Percentiles rank a stretch among this genome's conserved stretches.
Evolutionary conservation across 768 basidiomycete genomes (phyloP).

Genomic region (Tricholomella constricta): DNA sequence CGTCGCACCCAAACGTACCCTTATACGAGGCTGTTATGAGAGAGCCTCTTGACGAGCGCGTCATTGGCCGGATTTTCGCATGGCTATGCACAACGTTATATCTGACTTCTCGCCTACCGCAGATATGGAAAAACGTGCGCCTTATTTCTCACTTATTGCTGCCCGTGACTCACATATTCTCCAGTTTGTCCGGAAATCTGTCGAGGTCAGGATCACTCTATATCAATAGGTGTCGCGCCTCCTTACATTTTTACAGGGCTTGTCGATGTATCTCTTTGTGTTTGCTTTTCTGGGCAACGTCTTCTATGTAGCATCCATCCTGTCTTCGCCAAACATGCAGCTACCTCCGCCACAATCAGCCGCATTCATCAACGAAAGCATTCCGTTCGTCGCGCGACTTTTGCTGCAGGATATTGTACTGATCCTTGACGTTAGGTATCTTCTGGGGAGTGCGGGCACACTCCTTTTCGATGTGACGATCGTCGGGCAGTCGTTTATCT

Average conservation of each 20-base stretch:
- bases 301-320: constrained; percentile 89
- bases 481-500: constrained; percentile 81
- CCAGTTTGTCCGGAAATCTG: constrained; percentile 87
- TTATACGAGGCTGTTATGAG: constrained; percentile 25
- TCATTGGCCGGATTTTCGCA: constrained; percentile 89
- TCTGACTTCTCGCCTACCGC: constrained; percentile 90
- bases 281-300: constrained; percentile 93
- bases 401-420: not conserved
- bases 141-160: not conserved
- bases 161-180: constrained; percentile 7
- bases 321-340: constrained; percentile 69
- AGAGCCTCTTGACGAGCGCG: constrained; percentile 48
- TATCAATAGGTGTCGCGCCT: not conserved
- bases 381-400: constrained; percentile 62
- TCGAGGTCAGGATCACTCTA: constrained; percentile 57
- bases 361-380: constrained; percentile 74
- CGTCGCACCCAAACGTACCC: constrained; percentile 10
- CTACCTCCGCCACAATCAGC: constrained; percentile 61
- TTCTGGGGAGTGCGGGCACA: constrained; percentile 91
- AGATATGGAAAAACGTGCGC: constrained; percentile 99
- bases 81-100: constrained; percentile 95
- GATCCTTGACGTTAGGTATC: constrained; percentile 51
- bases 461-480: constrained; percentile 93
- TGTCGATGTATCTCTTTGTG: constrained; percentile 91
- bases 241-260: constrained; percentile 52